These are phyloP conservation scores for Haplosporangium sp. DNA, from an alignment of 371 early-diverging fungal species.

Conservation along the genomic window DNA sequence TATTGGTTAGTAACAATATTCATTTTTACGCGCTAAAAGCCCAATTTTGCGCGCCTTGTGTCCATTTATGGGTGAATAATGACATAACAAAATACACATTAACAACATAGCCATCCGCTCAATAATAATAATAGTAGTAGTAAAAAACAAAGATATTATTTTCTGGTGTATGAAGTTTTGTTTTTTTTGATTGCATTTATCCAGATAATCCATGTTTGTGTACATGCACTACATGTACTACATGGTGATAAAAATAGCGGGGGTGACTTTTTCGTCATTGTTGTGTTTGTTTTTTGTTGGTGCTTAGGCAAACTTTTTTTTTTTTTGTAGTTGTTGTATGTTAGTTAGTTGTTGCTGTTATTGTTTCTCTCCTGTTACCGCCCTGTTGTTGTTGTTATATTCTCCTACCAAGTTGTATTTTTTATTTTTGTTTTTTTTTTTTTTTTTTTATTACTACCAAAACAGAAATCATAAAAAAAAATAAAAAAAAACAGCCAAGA, in stretches of 20 bases:
- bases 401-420: not conserved
- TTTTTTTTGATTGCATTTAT: not conserved
- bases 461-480: slow-evolving; percentile 1
- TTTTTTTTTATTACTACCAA: not conserved
- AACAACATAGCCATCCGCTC: no score
- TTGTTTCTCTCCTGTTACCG: not conserved
- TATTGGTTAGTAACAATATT: not conserved
- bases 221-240: no score
- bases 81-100: not conserved
- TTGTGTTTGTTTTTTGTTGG: slow-evolving; percentile 8
- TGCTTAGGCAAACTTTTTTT: slow-evolving; percentile 4
- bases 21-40: not conserved
- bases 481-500: no score
- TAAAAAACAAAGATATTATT: not conserved
- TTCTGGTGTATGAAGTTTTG: not conserved
- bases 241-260: slow-evolving; percentile 15
- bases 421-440: not conserved
- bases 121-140: not conserved
- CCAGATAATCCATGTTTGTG: not conserved
- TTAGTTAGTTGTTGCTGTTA: not conserved
- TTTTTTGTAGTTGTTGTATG: not conserved
- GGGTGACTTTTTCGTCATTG: slow-evolving; percentile 3
- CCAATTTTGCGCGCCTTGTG: not conserved
- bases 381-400: slow-evolving; percentile 1
- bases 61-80: not conserved